These are phyloP conservation scores for Yamadazyma endophytica DNA, from an alignment of 805 yeast genomes.

Conservation along the genomic window DNA sequence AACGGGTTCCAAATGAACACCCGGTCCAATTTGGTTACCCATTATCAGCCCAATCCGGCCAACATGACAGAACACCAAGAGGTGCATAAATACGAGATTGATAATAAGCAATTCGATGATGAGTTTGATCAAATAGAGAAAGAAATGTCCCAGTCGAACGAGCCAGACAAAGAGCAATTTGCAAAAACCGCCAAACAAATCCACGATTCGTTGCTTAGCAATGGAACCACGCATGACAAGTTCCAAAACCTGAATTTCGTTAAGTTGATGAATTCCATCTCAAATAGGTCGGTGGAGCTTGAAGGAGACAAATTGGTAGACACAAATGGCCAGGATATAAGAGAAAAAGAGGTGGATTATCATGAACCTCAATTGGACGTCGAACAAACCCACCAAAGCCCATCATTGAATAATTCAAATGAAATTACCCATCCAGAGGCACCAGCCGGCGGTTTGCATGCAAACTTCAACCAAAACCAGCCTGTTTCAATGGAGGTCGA, in stretches of 20 bases:
- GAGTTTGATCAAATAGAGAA: conserved; percentile 30
- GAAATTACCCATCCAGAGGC: too few species aligned
- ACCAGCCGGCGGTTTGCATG: too few species aligned
- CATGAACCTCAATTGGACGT: conserved; percentile 11
- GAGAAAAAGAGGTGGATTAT: conserved; percentile 9
- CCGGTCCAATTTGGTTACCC: conserved; percentile 17
- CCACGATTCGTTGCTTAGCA: conserved; percentile 19
- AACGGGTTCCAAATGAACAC: conserved; percentile 13
- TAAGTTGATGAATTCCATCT: conserved; percentile 36
- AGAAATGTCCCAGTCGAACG: conserved; percentile 8
- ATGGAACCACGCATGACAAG: conserved; percentile 19
- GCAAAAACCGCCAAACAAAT: conserved; percentile 38
- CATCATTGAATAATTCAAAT: too few species aligned
- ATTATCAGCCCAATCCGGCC: conserved; percentile 6
- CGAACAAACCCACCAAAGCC: conserved; percentile 1
- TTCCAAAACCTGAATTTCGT: conserved; percentile 33
- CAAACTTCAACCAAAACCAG: conserved; percentile 2
- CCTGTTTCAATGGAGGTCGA: conserved; percentile 1
- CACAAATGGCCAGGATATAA: conserved; percentile 31
- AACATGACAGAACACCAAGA: conserved; percentile 23
- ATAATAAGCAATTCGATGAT: conserved; percentile 20
- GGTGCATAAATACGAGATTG: conserved; percentile 22
- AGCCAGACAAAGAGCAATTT: conserved; percentile 29
- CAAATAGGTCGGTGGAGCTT: conserved; percentile 33
- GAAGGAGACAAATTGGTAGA: conserved; percentile 38